Percentiles rank a stretch among this genome's conserved stretches.
These are phyloP conservation scores for Alnus glutinosa DNA, from an alignment of 306 rosid species.

Conservation along the genomic window DNA sequence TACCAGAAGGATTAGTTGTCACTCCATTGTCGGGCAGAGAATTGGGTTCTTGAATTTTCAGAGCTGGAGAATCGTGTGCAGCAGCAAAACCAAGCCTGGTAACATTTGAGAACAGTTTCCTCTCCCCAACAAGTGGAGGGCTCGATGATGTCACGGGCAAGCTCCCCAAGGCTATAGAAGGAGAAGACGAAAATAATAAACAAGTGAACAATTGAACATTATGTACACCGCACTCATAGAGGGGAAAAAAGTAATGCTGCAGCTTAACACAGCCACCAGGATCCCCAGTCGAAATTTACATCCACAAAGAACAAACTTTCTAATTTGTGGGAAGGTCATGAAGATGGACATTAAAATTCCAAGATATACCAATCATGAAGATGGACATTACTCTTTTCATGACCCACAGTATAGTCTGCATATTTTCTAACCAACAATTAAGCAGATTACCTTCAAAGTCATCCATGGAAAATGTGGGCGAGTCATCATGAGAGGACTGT, in stretches of 20 bases:
- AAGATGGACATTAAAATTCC: neutral
- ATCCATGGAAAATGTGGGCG: constrained; percentile 82
- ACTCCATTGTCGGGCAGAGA: constrained; percentile 27
- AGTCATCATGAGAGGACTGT: constrained; percentile 33
- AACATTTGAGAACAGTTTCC: constrained; percentile 78
- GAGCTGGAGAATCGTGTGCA: constrained; percentile 83
- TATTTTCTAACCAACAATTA: constrained; percentile 12
- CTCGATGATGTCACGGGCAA: constrained; percentile 59
- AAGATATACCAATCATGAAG: neutral
- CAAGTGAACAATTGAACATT: neutral
- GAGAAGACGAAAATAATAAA: constrained; percentile 12
- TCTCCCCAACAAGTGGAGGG: constrained; percentile 70
- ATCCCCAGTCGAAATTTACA: neutral
- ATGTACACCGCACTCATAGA: constrained; percentile 4
- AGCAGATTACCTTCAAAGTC: constrained; percentile 81
- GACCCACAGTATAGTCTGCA: constrained; percentile 15
- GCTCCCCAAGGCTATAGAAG: constrained; percentile 74
- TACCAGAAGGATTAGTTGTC: constrained; percentile 38
- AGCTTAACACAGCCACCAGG: constrained; percentile 16
- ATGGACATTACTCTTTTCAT: neutral
- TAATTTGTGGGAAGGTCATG: neutral
- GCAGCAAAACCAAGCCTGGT: constrained; percentile 94
- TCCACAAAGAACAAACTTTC: neutral
- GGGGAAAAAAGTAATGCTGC: neutral
- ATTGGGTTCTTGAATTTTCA: constrained; percentile 63